Evolutionary conservation across 345 rosid genomes (phyloP).

Genomic region (Turritis glabra): DNA sequence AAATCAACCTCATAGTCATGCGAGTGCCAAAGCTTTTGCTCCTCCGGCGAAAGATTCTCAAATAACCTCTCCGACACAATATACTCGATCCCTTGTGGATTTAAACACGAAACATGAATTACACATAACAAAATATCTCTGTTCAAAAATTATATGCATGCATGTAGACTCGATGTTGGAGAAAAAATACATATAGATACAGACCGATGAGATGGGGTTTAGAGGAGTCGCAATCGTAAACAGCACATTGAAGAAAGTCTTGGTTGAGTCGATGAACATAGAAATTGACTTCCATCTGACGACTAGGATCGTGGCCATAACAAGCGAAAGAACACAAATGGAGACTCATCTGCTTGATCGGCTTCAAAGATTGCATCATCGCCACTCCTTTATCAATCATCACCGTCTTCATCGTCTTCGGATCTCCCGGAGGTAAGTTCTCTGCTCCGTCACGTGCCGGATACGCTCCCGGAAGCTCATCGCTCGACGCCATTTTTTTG

Average conservation of each 20-base stretch:
- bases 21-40: conserved; percentile 83
- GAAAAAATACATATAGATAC: not conserved
- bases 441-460: conserved; percentile 29
- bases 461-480: conserved; percentile 38
- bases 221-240: conserved; percentile 58
- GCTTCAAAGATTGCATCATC: conserved; percentile 63
- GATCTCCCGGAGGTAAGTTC: conserved; percentile 47
- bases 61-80: conserved; percentile 63
- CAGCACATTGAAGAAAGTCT: conserved; percentile 77
- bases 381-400: conserved; percentile 55
- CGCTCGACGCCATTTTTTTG: conserved; percentile 37
- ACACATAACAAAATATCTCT: not conserved
- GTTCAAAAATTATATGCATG: not conserved
- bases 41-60: conserved; percentile 52
- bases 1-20: conserved; percentile 66
- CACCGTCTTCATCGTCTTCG: conserved; percentile 44
- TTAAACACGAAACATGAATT: not conserved
- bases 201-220: conserved; percentile 58
- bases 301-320: conserved; percentile 67
- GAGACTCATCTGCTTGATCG: conserved; percentile 58
- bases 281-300: conserved; percentile 73
- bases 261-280: conserved; percentile 54
- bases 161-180: not conserved
- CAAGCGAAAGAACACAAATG: conserved; percentile 67
- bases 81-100: conserved; percentile 60